Percentiles rank a stretch among this genome's conserved stretches.
phyloP scores from a whole-genome alignment of 2,329 filamentous ascomycete genomes.

The Didymella segeticola region DNA sequence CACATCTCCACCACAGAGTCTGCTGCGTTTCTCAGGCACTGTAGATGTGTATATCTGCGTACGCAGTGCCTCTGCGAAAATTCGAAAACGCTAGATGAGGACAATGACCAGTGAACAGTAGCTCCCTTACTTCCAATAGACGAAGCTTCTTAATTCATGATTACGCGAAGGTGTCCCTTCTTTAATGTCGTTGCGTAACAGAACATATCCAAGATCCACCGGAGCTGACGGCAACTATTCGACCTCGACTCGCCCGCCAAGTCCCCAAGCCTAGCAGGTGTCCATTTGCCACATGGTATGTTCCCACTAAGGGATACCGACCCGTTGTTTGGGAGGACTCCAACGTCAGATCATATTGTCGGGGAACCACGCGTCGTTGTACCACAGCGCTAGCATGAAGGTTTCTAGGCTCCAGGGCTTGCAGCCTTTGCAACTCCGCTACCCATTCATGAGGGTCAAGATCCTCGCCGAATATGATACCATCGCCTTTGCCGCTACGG shows the following conservation, averaged over 20 bases:
- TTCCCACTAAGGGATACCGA: slow-evolving; percentile 2
- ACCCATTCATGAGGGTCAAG: neutral
- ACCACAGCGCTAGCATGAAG: neutral
- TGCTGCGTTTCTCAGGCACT: neutral
- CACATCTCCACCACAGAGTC: neutral
- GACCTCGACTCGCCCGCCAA: neutral
- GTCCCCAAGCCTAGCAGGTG: neutral
- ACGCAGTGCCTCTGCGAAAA: neutral
- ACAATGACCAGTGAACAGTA: neutral
- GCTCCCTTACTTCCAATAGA: neutral
- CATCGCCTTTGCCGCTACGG: slow-evolving; percentile 2
- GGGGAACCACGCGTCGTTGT: slow-evolving; percentile 2
- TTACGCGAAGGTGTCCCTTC: neutral
- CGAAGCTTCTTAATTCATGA: neutral
- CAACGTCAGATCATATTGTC: neutral
- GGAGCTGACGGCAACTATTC: slow-evolving; percentile 1
- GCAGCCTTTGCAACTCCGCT: neutral
- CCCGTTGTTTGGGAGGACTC: neutral
- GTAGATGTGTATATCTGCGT: neutral
- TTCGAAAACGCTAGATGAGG: neutral
- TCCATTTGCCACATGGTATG: slow-evolving; percentile 4
- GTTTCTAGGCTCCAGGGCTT: neutral
- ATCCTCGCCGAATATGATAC: slow-evolving; percentile 3
- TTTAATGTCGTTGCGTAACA: neutral
- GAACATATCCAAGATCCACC: slow-evolving; percentile 9